Percentiles rank a stretch among this genome's conserved stretches.
Evolutionary conservation across 2,329 filamentous ascomycete genomes (phyloP).

Genomic region (Aspergillus costaricaensis): DNA sequence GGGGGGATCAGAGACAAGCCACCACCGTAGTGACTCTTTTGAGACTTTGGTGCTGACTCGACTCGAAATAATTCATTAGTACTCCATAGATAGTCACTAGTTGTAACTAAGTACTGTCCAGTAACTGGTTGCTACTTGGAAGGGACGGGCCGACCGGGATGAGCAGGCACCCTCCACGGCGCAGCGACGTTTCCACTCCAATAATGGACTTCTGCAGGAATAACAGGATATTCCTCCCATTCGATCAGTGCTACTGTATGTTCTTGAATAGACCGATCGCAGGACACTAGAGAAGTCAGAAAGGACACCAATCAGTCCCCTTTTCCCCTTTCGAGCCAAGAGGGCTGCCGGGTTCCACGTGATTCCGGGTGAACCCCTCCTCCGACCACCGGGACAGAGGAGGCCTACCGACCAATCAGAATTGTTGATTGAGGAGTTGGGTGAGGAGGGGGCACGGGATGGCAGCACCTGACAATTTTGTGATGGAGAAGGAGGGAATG

Average conservation of each 20-base stretch:
- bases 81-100: not conserved
- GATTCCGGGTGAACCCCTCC: conserved; percentile 30
- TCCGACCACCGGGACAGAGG: conserved; percentile 20
- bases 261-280: no score
- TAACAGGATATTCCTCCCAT: not conserved
- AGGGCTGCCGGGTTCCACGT: conserved; percentile 28
- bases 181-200: not conserved
- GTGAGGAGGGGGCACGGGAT: conserved; percentile 41
- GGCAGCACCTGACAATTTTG: conserved; percentile 38
- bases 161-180: conserved; percentile 10
- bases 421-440: conserved; percentile 12
- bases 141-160: conserved; percentile 22
- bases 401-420: conserved; percentile 31
- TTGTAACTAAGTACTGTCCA: not conserved
- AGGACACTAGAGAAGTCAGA: not conserved
- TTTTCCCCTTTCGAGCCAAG: conserved; percentile 1
- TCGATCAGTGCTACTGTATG: not conserved
- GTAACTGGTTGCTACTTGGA: conserved; percentile 3
- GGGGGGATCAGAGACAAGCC: not conserved
- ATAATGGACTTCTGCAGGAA: not conserved
- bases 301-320: not conserved
- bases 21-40: not conserved
- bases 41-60: not conserved
- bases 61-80: no score
- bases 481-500: conserved; percentile 16